Conservation (phyloP, 2,329 filamentous ascomycete species). For the Podosphaera xanthii region DNA sequence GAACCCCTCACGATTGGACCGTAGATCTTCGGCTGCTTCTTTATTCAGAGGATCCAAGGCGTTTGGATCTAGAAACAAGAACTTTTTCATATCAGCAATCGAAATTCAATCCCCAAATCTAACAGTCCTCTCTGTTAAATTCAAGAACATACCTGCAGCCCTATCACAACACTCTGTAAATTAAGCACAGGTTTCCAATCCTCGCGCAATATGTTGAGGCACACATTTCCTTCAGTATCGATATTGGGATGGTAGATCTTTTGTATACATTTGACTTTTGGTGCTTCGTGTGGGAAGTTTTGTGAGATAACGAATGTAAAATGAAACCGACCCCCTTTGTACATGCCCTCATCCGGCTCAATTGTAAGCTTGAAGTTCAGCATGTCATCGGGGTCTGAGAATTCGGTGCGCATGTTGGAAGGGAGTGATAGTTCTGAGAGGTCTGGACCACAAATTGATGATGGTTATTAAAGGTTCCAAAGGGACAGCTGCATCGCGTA, state of each 20-base stretch:
- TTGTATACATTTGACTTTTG: slow-evolving; percentile 89
- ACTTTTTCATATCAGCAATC: slow-evolving; percentile 27
- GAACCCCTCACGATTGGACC: slow-evolving; percentile 67
- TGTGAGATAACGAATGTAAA: slow-evolving; percentile 87
- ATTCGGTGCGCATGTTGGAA: slow-evolving; percentile 58
- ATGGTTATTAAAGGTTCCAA: neutral
- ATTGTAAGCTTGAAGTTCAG: slow-evolving; percentile 66
- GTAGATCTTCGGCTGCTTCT: slow-evolving; percentile 82
- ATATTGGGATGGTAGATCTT: slow-evolving; percentile 99
- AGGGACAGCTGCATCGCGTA: neutral
- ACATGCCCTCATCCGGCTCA: slow-evolving; percentile 67
- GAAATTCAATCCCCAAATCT: neutral
- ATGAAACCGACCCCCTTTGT: slow-evolving; percentile 68
- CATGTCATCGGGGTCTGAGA: slow-evolving; percentile 66
- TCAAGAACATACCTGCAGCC: slow-evolving; percentile 43
- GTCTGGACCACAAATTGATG: slow-evolving; percentile 26
- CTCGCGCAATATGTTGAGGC: slow-evolving; percentile 87
- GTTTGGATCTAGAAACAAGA: slow-evolving; percentile 93
- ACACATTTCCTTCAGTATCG: slow-evolving; percentile 91
- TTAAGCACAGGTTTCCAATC: slow-evolving; percentile 99
- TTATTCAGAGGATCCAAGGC: slow-evolving; percentile 96
- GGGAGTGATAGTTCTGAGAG: slow-evolving; percentile 61
- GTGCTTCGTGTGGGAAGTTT: slow-evolving; percentile 90
- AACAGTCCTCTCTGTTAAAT: too few relatives aligned
- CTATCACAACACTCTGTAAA: slow-evolving; percentile 87